Base-by-base conservation (phyloP, 164 flowering plant genomes). In the Aristolochia contorta region DNA sequence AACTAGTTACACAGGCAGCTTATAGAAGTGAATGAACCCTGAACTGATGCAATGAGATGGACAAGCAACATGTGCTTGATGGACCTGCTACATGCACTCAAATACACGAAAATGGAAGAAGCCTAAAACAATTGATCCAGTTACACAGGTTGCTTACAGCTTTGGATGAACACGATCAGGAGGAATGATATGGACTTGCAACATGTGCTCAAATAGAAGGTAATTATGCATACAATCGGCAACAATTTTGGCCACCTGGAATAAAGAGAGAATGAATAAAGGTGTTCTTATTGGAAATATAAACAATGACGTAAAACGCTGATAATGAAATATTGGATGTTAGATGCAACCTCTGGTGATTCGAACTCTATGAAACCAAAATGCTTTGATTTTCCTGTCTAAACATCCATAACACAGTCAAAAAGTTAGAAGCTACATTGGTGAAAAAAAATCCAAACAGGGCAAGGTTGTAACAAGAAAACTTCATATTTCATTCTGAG, bases 341-440 rank as follows among this genome's bases (percentile, higher is more conserved):
- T 16, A 58, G 25, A 55, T 51, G 45, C 51, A 50, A 92, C 98
- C 97, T 83, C 85, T 37, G 96, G 84, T 54, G 79, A 78, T 60
- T 82, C 83, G 65, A 89, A 89, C 62, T 93, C 84, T 20, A 93
- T 79, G 80, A 84, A 93, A 51, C 98, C 98, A 82, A 71, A 89
- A 74, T 89, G 96, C 79, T 79, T 93, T 25, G 97, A 83, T 59
- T 82, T 87, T 63, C 91, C 98, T 3, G 98, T 93, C 98, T 92
- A 85, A 19, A 57, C 56, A 62, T 61, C 55, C 18, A 19, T 18
- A 50, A 22, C 54, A 50, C 21, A 50, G 54, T 50, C 54, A 50
- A 16, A 50, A 18, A 16, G 7, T 22, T 50, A 18, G 21, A 1
- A 22, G 7, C 43, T 3, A 37, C 12, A 37, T n/a, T n/a, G n/a